phyloP scores from a whole-genome alignment of 768 basidiomycete genomes.

The Trametes sanguinea region DNA sequence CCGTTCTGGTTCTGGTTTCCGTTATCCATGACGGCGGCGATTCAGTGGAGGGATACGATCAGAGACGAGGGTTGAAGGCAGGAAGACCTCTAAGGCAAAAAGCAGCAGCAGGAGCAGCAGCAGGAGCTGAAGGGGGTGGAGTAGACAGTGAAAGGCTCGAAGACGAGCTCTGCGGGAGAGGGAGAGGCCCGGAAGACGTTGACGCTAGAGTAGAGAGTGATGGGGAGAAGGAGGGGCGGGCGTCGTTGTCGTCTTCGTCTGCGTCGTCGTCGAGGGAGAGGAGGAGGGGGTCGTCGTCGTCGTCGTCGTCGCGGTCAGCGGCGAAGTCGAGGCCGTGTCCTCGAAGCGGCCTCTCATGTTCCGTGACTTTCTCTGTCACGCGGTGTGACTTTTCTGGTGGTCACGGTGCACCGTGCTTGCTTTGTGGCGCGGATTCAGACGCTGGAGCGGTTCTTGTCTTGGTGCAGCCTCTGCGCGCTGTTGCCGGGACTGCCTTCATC shows the following conservation, averaged over 20 bases:
- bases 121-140: no score
- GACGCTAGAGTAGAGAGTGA: neutral
- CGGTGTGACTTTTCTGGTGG: neutral
- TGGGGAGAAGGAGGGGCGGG: slow-evolving; percentile 5
- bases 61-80: neutral
- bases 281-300: neutral
- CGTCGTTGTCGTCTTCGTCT: slow-evolving; percentile 4
- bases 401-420: neutral
- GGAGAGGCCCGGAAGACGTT: no score
- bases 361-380: neutral
- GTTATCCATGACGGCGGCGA: neutral
- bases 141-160: neutral
- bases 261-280: slow-evolving; percentile 2
- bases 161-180: slow-evolving; percentile 1
- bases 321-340: neutral
- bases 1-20: neutral
- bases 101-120: no score
- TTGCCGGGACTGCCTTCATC: no score
- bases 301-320: slow-evolving; percentile 5
- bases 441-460: no score
- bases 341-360: neutral
- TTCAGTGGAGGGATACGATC: no score
- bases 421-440: neutral
- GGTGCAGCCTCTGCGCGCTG: no score
- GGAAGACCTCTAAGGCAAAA: no score